Evolutionary conservation across 2,329 filamentous ascomycete genomes (phyloP), one percentile per base, ranked within the genome.

Genomic region (Colletotrichum noveboracense): DNA sequence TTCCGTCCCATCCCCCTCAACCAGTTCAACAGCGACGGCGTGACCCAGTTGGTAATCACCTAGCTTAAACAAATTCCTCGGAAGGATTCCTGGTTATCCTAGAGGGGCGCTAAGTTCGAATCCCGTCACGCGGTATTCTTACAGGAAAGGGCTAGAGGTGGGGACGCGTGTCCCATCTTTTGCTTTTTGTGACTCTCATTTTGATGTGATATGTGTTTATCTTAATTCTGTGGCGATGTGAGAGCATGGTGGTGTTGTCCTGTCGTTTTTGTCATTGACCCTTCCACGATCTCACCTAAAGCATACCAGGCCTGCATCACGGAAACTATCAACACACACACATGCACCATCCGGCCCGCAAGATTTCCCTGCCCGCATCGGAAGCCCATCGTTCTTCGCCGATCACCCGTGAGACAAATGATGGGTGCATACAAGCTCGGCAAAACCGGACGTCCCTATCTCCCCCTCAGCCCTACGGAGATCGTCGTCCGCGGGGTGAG

Each of bases 391-490:
- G 10, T 21, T 52, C 43, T 21, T 21, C 43, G 43, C 43, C 43
- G 58, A 61, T 61, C 28, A 32, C 26, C 28, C 58, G 28, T 61
- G 58, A 61, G 58, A 61, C 58, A 30, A 7, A 52, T 21, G n/a
- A 21, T 52, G 43, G 43, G 12, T 21, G 43, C 43, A 13, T 52
- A 13, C 43, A 52, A 21, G 10, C 12, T 52, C 43, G 43, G 43
- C n/a, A 52, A 21, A 21, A 13, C 10, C 43, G 12, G n/a, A 52
- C n/a, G 10, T 52, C 10, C 43, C 13, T 7, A 6, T 58, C 18
- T 16, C 38, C 7, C 60, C 32, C 56, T 71, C 72, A 75, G 73
- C 73, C 73, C 73, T 75, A 72, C 62, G 24, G 8, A 38, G 64
- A 73, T 75, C 69, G 69, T 48, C 73, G 28, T 48, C 70, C 28